These are phyloP conservation scores for Mytilinidion resinicola DNA, from an alignment of 495 filamentous ascomycete genomes.

Conservation along the genomic window DNA sequence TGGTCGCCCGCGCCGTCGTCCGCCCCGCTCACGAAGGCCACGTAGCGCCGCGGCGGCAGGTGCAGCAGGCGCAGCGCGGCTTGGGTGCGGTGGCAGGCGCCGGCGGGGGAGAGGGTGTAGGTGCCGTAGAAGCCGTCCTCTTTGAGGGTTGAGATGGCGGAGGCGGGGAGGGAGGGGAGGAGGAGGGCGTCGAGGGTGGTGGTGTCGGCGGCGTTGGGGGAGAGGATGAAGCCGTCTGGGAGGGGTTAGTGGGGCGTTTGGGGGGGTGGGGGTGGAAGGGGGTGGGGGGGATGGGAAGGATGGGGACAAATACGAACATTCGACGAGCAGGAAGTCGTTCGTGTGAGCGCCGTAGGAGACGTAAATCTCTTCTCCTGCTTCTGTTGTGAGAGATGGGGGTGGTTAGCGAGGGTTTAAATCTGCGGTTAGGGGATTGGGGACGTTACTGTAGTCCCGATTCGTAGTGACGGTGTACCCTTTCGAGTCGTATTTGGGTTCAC, in stretches of 20 bases:
- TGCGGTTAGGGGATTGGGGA: not conserved
- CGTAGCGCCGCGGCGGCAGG: constrained; percentile 16
- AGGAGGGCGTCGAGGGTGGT: constrained; percentile 63
- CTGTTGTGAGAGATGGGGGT: constrained; percentile 10
- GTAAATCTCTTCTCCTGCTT: constrained; percentile 63
- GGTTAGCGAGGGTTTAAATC: not conserved
- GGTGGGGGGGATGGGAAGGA: not conserved
- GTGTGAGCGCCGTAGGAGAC: constrained; percentile 75
- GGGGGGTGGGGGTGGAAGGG: not conserved
- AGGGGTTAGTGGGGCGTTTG: constrained; percentile 1
- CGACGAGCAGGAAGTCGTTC: constrained; percentile 73
- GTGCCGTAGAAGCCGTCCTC: constrained; percentile 21
- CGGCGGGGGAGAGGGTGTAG: constrained; percentile 3
- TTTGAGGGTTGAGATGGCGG: constrained; percentile 8
- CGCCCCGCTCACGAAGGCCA: constrained; percentile 11
- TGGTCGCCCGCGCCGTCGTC: constrained; percentile 13
- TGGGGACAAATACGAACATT: constrained; percentile 47
- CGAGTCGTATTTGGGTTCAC: constrained; percentile 54
- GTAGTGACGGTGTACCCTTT: constrained; percentile 57
- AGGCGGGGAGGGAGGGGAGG: constrained; percentile 34
- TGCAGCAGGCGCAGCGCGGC: constrained; percentile 12
- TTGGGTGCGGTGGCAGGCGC: constrained; percentile 25
- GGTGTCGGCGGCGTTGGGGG: constrained; percentile 60
- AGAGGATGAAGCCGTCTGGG: constrained; percentile 67
- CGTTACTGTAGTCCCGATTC: constrained; percentile 50